A percentile compares a stretch with the other conserved stretches of the same genome.
These are phyloP conservation scores for Trifolium dubium DNA, from an alignment of 306 rosid species.

Conservation along the genomic window DNA sequence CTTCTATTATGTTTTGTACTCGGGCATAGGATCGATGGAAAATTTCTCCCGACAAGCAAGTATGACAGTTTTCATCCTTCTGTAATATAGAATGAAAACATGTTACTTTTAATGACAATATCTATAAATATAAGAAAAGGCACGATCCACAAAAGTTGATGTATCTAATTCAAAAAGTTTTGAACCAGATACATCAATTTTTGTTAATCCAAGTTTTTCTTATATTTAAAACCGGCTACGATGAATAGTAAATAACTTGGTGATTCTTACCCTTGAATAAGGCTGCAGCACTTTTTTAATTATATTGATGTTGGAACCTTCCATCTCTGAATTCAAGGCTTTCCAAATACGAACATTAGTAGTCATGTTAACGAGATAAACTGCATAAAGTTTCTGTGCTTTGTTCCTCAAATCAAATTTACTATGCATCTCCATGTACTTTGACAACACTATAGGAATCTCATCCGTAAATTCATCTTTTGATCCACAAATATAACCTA, in stretches of 20 bases:
- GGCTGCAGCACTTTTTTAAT: constrained; percentile 48
- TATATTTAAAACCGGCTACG: no score
- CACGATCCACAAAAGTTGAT: no score
- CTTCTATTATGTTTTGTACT: constrained; percentile 1
- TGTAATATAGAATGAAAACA: constrained; percentile 35
- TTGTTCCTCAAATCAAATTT: neutral
- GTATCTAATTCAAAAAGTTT: no score
- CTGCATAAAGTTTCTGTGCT: constrained; percentile 38
- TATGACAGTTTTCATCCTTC: constrained; percentile 43
- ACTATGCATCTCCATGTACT: neutral
- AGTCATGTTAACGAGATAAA: constrained; percentile 44
- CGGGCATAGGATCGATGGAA: neutral
- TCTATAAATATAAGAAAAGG: no score
- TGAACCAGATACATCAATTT: no score
- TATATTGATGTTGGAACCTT: constrained; percentile 30
- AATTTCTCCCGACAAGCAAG: constrained; percentile 24
- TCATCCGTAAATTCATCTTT: constrained; percentile 16
- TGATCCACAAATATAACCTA: constrained; percentile 44
- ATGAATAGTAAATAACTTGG: neutral
- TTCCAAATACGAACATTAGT: constrained; percentile 48
- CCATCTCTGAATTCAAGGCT: constrained; percentile 41
- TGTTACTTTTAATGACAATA: neutral
- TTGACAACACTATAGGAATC: constrained; percentile 39
- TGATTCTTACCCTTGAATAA: constrained; percentile 45
- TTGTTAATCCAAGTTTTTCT: no score